Conservation (phyloP, 305 asterid genomes). For the Fraxinus angustifolia region DNA sequence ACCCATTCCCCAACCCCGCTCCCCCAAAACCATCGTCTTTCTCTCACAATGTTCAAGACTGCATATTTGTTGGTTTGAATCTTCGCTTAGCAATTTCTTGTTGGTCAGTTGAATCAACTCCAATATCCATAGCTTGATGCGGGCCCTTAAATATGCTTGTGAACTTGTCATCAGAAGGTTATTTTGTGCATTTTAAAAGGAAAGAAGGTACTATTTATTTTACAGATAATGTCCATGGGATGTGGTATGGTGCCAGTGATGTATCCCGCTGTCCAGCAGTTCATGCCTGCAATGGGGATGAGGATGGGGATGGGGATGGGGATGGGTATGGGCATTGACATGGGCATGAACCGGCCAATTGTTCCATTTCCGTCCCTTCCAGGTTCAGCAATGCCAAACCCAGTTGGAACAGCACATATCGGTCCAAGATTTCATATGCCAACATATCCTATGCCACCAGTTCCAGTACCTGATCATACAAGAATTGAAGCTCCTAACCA, state of each 20-base stretch:
- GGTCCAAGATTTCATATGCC: conserved; percentile 52
- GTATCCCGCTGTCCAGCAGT: conserved; percentile 81
- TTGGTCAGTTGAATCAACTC: background rate
- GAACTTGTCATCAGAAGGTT: conserved; percentile 27
- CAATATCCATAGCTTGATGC: background rate
- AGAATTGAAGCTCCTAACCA: conserved; percentile 37
- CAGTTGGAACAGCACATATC: conserved; percentile 50
- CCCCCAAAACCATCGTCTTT: background rate
- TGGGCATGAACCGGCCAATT: conserved; percentile 67
- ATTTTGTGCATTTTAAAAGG: conserved; percentile 42
- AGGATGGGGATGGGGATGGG: conserved; percentile 51
- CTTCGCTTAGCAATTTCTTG: background rate
- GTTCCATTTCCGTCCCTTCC: conserved; percentile 57
- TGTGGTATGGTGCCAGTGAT: conserved; percentile 80
- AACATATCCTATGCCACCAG: conserved; percentile 47
- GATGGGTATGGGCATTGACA: conserved; percentile 47
- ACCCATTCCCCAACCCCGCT: background rate
- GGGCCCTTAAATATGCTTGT: background rate
- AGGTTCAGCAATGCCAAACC: conserved; percentile 46
- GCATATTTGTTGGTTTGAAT: background rate
- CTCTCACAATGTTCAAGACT: background rate
- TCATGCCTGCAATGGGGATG: conserved; percentile 57
- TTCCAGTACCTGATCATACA: conserved; percentile 35
- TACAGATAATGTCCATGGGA: conserved; percentile 75
- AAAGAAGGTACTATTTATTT: conserved; percentile 31